A percentile compares a stretch with the other conserved stretches of the same genome.
phyloP scores from a whole-genome alignment of 495 filamentous ascomycete species.

The Penicillium coprophilum region DNA sequence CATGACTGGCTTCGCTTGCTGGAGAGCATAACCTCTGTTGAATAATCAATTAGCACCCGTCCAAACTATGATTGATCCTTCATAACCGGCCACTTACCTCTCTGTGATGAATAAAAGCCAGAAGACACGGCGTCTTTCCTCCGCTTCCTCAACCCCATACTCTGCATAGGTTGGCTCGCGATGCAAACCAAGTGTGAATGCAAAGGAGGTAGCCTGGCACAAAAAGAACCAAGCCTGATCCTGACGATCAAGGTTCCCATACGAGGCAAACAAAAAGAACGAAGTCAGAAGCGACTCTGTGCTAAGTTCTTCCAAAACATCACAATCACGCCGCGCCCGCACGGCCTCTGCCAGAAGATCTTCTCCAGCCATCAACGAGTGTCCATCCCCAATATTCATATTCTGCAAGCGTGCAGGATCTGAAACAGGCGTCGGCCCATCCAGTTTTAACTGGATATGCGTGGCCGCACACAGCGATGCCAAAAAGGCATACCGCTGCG shows the following conservation, averaged over 20 bases:
- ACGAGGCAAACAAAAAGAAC: constrained; percentile 76
- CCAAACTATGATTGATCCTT: not conserved
- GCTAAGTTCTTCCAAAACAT: constrained; percentile 62
- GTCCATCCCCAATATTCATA: constrained; percentile 50
- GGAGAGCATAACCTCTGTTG: constrained; percentile 46
- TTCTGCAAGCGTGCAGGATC: constrained; percentile 54
- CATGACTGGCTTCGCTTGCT: constrained; percentile 56
- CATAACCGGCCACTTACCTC: constrained; percentile 35
- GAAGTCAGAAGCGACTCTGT: constrained; percentile 72
- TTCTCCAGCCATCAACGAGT: constrained; percentile 40
- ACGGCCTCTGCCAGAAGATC: constrained; percentile 71
- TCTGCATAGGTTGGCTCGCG: constrained; percentile 54
- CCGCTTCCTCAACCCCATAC: constrained; percentile 45
- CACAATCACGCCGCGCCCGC: constrained; percentile 70
- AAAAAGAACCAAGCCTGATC: constrained; percentile 62
- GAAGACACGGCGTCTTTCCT: constrained; percentile 58
- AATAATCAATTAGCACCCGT: not conserved
- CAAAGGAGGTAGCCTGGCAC: constrained; percentile 60
- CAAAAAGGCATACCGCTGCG: constrained; percentile 76
- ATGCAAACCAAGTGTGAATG: constrained; percentile 59
- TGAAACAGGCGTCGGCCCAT: constrained; percentile 54
- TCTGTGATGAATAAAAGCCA: constrained; percentile 66
- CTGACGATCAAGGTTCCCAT: constrained; percentile 62
- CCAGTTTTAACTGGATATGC: constrained; percentile 71
- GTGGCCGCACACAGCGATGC: constrained; percentile 79